Conservation (phyloP, 129 eudicot species). For the sunflower (Helianthus annuus) region DNA sequence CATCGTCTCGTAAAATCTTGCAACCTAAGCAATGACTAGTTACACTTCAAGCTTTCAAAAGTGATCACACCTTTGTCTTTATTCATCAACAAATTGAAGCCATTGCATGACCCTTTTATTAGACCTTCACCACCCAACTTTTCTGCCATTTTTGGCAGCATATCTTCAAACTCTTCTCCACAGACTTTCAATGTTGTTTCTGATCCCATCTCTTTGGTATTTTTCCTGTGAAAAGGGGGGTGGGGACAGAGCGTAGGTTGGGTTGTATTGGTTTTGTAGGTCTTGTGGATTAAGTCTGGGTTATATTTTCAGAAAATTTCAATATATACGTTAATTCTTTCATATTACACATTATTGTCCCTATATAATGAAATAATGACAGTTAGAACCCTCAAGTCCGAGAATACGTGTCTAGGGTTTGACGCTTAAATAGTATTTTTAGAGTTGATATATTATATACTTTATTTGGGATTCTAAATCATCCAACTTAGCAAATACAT, state of each 20-base stretch:
- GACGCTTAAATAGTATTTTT: not conserved
- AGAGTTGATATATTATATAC: not conserved
- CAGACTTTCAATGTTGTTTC: constrained; percentile 24
- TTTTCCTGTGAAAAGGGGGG: not conserved
- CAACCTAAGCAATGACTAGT: too few species aligned
- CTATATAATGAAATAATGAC: constrained; percentile 13
- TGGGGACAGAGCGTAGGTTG: not conserved
- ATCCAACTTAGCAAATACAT: not conserved
- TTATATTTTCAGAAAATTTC: not conserved
- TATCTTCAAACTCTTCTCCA: constrained; percentile 41
- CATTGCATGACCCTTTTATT: constrained; percentile 53
- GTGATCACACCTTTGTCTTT: too few species aligned
- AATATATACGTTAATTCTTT: too few species aligned
- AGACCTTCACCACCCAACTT: constrained; percentile 54
- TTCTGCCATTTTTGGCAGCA: constrained; percentile 50
- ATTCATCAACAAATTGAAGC: constrained; percentile 55
- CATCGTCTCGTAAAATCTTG: too few species aligned
- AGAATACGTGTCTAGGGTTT: not conserved
- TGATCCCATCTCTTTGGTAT: constrained; percentile 19
- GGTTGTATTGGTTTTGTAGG: constrained; percentile 7
- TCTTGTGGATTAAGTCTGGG: constrained; percentile 16
- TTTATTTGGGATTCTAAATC: not conserved
- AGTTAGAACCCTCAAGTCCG: not conserved
- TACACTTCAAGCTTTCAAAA: too few species aligned
- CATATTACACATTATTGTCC: constrained; percentile 12